Evolutionary conservation across 129 eudicot genomes (phyloP).

Genomic region (Ambrosia artemisiifolia): DNA sequence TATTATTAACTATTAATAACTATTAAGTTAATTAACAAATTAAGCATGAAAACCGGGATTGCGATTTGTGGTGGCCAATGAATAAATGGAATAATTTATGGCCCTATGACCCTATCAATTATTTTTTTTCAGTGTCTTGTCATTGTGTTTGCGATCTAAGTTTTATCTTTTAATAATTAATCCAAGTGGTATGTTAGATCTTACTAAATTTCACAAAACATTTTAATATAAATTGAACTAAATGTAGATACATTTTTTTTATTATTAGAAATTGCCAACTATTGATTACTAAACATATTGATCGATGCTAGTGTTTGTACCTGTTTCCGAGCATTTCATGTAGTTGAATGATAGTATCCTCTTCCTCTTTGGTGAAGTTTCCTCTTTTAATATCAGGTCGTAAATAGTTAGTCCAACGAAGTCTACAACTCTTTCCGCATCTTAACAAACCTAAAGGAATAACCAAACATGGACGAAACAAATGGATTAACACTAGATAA

Average conservation of each 20-base stretch:
- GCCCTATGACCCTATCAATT: constrained; percentile 8
- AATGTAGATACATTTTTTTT: not conserved
- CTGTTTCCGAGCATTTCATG: constrained; percentile 56
- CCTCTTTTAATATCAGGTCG: constrained; percentile 56
- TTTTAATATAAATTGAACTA: not conserved
- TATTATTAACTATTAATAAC: too few relatives aligned
- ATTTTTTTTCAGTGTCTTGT: not conserved
- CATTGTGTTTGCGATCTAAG: constrained; percentile 14
- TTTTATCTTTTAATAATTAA: not conserved
- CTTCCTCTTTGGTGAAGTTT: constrained; percentile 51
- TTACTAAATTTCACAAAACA: not conserved
- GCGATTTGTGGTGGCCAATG: constrained; percentile 25
- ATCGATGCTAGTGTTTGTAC: not conserved
- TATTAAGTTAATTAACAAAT: not conserved
- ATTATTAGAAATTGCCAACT: too few relatives aligned
- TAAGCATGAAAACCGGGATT: constrained; percentile 31
- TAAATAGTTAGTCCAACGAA: constrained; percentile 49
- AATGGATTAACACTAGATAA: not conserved
- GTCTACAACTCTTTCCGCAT: constrained; percentile 58
- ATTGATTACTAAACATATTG: too few relatives aligned
- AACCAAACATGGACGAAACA: not conserved
- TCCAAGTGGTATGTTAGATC: not conserved
- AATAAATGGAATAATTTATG: constrained; percentile 14
- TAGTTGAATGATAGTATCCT: constrained; percentile 42
- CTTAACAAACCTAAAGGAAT: constrained; percentile 42